These are phyloP conservation scores for Vanrija sp. DNA, from an alignment of 1,284 basidiomycete species.

Conservation along the genomic window DNA sequence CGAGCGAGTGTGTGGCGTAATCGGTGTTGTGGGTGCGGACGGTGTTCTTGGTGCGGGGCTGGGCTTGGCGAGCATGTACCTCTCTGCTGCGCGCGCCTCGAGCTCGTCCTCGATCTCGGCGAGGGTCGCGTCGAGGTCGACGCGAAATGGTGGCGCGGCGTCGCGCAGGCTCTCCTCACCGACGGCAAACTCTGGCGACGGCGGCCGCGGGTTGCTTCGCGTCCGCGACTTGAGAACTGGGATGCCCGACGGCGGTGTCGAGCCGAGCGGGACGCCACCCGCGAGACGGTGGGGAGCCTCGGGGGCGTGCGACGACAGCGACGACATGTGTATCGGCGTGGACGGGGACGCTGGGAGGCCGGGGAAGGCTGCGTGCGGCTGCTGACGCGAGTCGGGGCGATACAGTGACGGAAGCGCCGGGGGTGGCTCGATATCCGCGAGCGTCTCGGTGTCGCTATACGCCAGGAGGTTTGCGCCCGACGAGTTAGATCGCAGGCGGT, in stretches of 20 bases:
- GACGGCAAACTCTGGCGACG: constrained; percentile 13
- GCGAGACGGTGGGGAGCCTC: constrained; percentile 9
- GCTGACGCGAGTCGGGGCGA: background rate
- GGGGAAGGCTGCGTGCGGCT: background rate
- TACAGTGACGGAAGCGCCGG: background rate
- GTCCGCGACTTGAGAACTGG: constrained; percentile 17
- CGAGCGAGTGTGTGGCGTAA: background rate
- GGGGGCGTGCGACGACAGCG: constrained; percentile 6
- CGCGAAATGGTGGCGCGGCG: constrained; percentile 15
- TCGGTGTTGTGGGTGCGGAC: background rate
- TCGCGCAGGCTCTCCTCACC: constrained; percentile 4
- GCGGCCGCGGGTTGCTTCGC: constrained; percentile 4
- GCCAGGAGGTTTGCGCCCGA: no score
- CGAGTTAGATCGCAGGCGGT: no score
- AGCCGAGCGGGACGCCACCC: background rate
- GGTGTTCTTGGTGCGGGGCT: constrained; percentile 1
- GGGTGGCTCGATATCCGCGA: background rate
- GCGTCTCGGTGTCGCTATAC: no score
- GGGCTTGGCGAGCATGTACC: constrained; percentile 7
- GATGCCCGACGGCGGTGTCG: constrained; percentile 9
- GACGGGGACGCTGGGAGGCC: background rate
- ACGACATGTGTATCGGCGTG: constrained; percentile 5
- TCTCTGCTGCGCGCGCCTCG: constrained; percentile 13
- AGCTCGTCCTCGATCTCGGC: constrained; percentile 20
- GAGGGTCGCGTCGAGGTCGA: constrained; percentile 17